Base-by-base conservation (phyloP, 148 eudicot genomes). In the Diospyros lotus region DNA sequence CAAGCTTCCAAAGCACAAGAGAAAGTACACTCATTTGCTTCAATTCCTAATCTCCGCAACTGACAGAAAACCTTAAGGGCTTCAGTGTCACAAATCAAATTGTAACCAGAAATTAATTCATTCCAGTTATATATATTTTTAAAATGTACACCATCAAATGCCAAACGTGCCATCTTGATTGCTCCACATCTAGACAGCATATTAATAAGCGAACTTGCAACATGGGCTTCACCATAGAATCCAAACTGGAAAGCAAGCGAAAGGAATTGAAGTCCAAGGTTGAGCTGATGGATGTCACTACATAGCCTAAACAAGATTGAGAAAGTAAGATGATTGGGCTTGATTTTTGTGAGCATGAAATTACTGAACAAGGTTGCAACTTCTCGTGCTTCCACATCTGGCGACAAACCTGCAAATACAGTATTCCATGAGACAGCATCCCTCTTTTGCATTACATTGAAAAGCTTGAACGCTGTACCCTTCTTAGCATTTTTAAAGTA, bases 381-480 rank as follows among this genome's bases (percentile, higher is more conserved):
- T 73, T 73, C 58, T 39, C 38, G 60, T 4, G 14, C 67, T 28
- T 73, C 58, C 10, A 73, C 28, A 48, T 12, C 56, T 46, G 60
- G 44, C 60, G 67, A 73, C 18, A 4, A 46, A 10, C 75, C 67
- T 3, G 58, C 18, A 61, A 73, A 73, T 48, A 73, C 38, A 46
- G 58, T 73, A 48, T 73, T 73, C 75, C 75, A 73, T 48, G 75
- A 73, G 45, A 73, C 67, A 7, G 61, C 58, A 61, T 73, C 75
- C 61, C 55, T 60, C 15, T 73, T 63, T 38, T 73, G 75, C 75
- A 73, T 73, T 14, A 6, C 28, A 38, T 38, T 50, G 67, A 73
- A 73, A 51, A 73, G 13, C 46, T 73, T 73, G 45, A 73, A 73
- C 60, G 58, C 75, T 5, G 4, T 4, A 40, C 8, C 55, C 13